Conservation (phyloP, 129 eudicot genomes). For the Apium graveolens region DNA sequence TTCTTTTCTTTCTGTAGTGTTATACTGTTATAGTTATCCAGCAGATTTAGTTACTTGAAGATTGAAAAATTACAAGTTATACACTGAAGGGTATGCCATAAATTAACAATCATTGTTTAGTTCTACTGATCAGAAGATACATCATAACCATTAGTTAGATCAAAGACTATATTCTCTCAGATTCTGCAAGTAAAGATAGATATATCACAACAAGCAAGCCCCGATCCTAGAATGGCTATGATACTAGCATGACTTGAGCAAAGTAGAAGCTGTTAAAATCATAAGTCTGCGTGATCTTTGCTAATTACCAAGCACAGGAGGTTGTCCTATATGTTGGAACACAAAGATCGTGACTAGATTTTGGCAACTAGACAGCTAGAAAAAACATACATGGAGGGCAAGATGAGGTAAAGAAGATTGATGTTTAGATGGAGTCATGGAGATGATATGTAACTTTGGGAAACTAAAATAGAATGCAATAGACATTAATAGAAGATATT, state of each 20-base stretch:
- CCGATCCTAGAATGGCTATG: background rate
- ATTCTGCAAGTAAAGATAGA: background rate
- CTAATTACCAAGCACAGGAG: background rate
- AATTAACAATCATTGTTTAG: background rate
- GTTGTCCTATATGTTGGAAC: background rate
- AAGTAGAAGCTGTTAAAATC: background rate
- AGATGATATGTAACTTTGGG: background rate
- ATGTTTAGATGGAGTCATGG: background rate
- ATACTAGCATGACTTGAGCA: background rate
- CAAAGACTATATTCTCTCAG: background rate
- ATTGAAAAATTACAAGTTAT: background rate
- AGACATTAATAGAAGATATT: background rate
- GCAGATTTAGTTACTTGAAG: too few relatives aligned
- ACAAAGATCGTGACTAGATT: background rate
- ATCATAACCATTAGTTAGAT: background rate
- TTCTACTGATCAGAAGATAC: background rate
- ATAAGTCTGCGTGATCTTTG: background rate
- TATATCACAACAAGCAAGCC: background rate
- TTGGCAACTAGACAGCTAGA: background rate
- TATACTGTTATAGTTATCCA: background rate
- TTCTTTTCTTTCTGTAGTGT: constrained; percentile 1
- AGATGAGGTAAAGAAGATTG: background rate
- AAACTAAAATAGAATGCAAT: too few relatives aligned
- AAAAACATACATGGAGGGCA: background rate
- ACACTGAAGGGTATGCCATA: background rate